phyloP scores from a whole-genome alignment of 73 alveolate genomes.

The Tetrahymena malaccensis region DNA sequence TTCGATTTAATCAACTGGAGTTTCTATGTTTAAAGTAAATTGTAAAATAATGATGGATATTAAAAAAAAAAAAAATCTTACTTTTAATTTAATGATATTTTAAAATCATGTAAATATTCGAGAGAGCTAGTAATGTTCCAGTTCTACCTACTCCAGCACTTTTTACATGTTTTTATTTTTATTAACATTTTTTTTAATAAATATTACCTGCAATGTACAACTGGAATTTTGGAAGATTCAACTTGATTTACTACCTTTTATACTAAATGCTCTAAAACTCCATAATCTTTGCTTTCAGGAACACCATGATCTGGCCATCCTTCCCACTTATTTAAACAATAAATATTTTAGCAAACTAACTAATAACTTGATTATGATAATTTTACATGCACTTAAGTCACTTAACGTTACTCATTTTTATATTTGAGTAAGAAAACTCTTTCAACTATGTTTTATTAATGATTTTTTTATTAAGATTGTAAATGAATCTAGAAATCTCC shows the following conservation, averaged over 20 bases:
- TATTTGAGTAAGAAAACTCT: not conserved
- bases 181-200: too few species aligned
- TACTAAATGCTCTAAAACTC: not conserved
- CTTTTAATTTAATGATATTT: not conserved
- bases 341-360: not conserved
- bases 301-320: not conserved
- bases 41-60: not conserved
- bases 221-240: not conserved
- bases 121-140: not conserved
- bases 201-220: not conserved
- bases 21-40: not conserved
- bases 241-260: not conserved
- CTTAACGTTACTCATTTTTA: not conserved
- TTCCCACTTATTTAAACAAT: not conserved
- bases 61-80: not conserved
- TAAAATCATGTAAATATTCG: not conserved
- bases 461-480: not conserved
- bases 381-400: not conserved
- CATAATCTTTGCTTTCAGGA: not conserved
- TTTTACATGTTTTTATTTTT: not conserved
- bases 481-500: not conserved
- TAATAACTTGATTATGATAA: not conserved
- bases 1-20: not conserved
- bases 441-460: not conserved
- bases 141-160: not conserved